phyloP scores from a whole-genome alignment of 148 eudicot genomes.

The Vaccinium corymbosum region DNA sequence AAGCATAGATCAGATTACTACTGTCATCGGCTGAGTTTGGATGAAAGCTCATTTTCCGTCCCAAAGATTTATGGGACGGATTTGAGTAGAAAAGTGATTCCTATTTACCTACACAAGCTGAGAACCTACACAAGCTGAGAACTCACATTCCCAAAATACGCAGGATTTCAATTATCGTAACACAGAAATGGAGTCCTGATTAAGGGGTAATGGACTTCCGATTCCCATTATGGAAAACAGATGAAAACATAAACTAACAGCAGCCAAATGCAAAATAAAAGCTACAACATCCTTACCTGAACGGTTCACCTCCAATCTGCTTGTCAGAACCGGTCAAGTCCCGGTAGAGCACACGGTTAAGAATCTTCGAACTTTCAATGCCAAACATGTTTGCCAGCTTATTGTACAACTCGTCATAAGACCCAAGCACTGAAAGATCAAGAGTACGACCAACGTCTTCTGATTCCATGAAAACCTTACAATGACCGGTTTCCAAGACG shows the following conservation, averaged over 20 bases:
- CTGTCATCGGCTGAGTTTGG: background rate
- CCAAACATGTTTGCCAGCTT: conserved; percentile 33
- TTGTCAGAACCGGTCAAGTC: conserved; percentile 48
- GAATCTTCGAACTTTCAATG: conserved; percentile 50
- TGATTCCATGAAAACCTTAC: conserved; percentile 46
- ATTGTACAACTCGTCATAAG: background rate
- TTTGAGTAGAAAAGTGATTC: background rate
- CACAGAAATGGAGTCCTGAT: background rate
- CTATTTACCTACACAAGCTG: background rate
- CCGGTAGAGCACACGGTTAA: conserved; percentile 52
- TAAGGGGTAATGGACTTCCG: background rate
- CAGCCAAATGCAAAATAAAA: background rate
- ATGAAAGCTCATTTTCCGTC: background rate
- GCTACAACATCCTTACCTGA: conserved; percentile 37
- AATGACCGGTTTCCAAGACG: conserved; percentile 39
- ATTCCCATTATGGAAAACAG: background rate
- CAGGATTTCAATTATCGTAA: background rate
- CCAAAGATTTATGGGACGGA: background rate
- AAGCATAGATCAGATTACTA: background rate
- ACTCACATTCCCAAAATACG: background rate
- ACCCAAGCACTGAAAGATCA: conserved; percentile 6
- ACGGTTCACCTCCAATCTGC: conserved; percentile 70
- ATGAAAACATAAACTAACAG: background rate
- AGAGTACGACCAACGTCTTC: conserved; percentile 38
- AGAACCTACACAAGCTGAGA: background rate